Evolutionary conservation across 306 rosid species (phyloP).

Genomic region (Lathyrus tuberosus): DNA sequence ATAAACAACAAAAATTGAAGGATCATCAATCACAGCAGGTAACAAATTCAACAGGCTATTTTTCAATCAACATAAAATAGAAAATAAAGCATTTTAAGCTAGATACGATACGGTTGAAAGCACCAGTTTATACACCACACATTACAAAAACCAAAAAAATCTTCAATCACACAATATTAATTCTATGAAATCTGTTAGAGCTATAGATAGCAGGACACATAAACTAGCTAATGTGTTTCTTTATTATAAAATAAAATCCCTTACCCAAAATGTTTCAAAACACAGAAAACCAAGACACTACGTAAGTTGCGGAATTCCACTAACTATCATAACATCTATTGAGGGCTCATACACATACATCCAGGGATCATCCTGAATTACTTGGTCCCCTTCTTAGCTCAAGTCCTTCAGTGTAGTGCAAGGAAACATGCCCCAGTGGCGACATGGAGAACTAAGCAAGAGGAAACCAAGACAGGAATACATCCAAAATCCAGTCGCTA

Average conservation of each 20-base stretch:
- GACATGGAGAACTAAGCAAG: constrained; percentile 62
- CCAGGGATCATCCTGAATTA: constrained; percentile 59
- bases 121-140: no score
- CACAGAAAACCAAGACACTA: constrained; percentile 43
- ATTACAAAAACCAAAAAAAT: no score
- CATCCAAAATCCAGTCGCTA: constrained; percentile 57
- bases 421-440: constrained; percentile 50
- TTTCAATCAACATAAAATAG: constrained; percentile 24
- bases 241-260: constrained; percentile 21
- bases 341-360: constrained; percentile 42
- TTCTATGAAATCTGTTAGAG: constrained; percentile 23
- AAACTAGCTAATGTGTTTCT: constrained; percentile 16
- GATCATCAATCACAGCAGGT: constrained; percentile 19
- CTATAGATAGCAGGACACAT: constrained; percentile 28
- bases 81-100: constrained; percentile 38
- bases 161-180: constrained; percentile 9
- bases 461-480: constrained; percentile 72
- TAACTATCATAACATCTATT: constrained; percentile 43
- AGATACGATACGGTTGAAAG: constrained; percentile 5
- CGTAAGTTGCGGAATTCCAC: constrained; percentile 34
- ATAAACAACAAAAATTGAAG: constrained; percentile 31
- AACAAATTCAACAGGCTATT: constrained; percentile 18
- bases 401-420: constrained; percentile 55
- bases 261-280: constrained; percentile 42
- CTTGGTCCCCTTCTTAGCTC: constrained; percentile 68